Conservation (phyloP, 257 asterid genomes). For the Solanum medicagineum region DNA sequence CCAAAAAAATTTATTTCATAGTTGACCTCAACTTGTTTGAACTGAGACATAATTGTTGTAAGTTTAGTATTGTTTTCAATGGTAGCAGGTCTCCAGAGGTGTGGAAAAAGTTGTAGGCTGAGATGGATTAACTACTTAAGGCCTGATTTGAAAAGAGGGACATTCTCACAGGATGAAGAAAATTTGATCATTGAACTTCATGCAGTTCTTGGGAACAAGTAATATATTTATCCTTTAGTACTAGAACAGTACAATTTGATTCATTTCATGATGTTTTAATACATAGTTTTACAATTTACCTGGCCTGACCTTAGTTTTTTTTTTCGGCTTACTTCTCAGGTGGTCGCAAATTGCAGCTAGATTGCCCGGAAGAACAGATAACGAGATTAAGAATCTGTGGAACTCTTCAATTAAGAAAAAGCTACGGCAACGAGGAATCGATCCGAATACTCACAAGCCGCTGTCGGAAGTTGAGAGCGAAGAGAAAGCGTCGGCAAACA, state of each 20-base stretch:
- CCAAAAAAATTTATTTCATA: not conserved
- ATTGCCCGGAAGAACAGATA: slow-evolving; percentile 85
- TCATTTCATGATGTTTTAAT: not conserved
- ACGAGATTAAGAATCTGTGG: slow-evolving; percentile 88
- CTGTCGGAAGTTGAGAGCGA: slow-evolving; percentile 37
- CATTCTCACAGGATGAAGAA: slow-evolving; percentile 83
- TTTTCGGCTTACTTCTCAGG: slow-evolving; percentile 11
- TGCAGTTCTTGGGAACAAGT: slow-evolving; percentile 94
- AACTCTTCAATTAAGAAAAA: slow-evolving; percentile 87
- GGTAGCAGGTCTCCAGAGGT: slow-evolving; percentile 53
- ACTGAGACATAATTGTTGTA: not conserved
- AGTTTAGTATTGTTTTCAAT: not conserved
- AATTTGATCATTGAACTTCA: slow-evolving; percentile 68
- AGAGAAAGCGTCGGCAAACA: slow-evolving; percentile 12
- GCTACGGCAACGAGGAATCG: slow-evolving; percentile 74
- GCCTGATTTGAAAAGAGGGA: slow-evolving; percentile 88
- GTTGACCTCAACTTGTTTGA: not conserved
- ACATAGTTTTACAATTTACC: no score
- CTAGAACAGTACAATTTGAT: not conserved
- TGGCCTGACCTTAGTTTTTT: not conserved
- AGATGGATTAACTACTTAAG: slow-evolving; percentile 89
- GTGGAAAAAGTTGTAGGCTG: slow-evolving; percentile 90
- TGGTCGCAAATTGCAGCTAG: slow-evolving; percentile 94
- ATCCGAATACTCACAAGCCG: slow-evolving; percentile 79
- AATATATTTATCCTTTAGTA: not conserved